A percentile compares a stretch with the other conserved stretches of the same genome.
These are phyloP conservation scores for Friedmanniomyces endolithicus DNA, from an alignment of 495 filamentous ascomycete genomes.

Conservation along the genomic window DNA sequence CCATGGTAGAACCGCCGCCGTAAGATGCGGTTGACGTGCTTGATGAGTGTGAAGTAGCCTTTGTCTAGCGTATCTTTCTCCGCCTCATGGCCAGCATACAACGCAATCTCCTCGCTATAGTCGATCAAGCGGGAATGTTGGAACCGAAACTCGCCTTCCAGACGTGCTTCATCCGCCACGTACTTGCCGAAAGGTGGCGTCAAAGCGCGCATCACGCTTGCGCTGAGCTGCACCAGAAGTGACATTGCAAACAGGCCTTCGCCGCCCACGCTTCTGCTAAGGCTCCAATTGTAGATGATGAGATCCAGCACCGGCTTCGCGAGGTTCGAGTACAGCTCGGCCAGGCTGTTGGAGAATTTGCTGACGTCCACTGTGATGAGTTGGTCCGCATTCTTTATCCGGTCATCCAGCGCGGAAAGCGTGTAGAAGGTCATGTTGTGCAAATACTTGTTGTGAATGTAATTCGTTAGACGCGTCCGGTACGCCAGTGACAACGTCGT, in stretches of 20 bases:
- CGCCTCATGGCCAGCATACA: conserved; percentile 86
- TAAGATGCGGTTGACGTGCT: conserved; percentile 94
- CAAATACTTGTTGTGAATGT: conserved; percentile 89
- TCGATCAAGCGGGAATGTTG: conserved; percentile 91
- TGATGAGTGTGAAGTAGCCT: conserved; percentile 96
- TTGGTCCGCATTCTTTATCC: conserved; percentile 97
- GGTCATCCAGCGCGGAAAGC: conserved; percentile 86
- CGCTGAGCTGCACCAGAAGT: conserved; percentile 81
- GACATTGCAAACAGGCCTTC: conserved; percentile 93
- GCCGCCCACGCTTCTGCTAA: conserved; percentile 85
- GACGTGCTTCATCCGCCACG: conserved; percentile 84
- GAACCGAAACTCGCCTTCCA: conserved; percentile 94
- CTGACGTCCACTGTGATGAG: conserved; percentile 92
- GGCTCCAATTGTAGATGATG: conserved; percentile 86
- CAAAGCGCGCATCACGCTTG: conserved; percentile 81
- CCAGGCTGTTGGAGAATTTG: conserved; percentile 87
- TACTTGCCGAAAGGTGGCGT: conserved; percentile 98
- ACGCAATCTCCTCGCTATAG: conserved; percentile 84
- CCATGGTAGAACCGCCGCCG: conserved; percentile 83
- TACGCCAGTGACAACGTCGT: conserved; percentile 87
- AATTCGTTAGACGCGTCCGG: conserved; percentile 75
- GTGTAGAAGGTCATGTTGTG: conserved; percentile 96
- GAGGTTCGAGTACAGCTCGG: conserved; percentile 93
- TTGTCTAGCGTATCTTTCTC: conserved; percentile 97
- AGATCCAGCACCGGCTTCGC: conserved; percentile 93